Conservation (phyloP, 331 rosid genomes). For the Erythrophleum ivorense region DNA sequence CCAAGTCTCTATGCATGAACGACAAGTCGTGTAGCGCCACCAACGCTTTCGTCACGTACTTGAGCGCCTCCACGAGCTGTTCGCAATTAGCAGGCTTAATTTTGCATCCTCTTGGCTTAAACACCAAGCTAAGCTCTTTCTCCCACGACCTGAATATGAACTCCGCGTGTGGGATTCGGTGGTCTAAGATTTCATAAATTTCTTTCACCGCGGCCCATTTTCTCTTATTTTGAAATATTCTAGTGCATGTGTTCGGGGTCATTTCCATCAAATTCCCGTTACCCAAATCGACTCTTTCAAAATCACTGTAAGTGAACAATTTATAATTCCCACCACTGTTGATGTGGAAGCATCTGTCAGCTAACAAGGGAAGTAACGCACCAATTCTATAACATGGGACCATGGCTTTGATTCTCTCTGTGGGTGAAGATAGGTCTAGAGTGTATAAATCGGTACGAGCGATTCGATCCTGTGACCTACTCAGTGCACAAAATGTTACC, state of each 20-base stretch:
- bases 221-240: constrained; percentile 54
- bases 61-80: constrained; percentile 73
- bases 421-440: constrained; percentile 56
- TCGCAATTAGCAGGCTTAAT: constrained; percentile 60
- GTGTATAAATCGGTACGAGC: constrained; percentile 67
- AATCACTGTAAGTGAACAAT: constrained; percentile 61
- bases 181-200: constrained; percentile 77
- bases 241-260: constrained; percentile 74
- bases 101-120: constrained; percentile 74
- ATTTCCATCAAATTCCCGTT: constrained; percentile 62
- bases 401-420: constrained; percentile 71
- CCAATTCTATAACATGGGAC: constrained; percentile 77
- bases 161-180: constrained; percentile 86
- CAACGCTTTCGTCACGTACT: constrained; percentile 82
- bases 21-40: constrained; percentile 90
- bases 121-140: constrained; percentile 55
- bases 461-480: constrained; percentile 56
- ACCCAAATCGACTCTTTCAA: constrained; percentile 62
- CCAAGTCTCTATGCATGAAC: constrained; percentile 86
- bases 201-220: constrained; percentile 78
- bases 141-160: constrained; percentile 47
- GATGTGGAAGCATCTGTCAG: constrained; percentile 52
- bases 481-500: constrained; percentile 84
- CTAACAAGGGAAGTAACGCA: constrained; percentile 55
- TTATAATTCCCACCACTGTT: constrained; percentile 29